Conservation (phyloP, 2,329 filamentous ascomycete genomes). For the Fusarium chaquense region DNA sequence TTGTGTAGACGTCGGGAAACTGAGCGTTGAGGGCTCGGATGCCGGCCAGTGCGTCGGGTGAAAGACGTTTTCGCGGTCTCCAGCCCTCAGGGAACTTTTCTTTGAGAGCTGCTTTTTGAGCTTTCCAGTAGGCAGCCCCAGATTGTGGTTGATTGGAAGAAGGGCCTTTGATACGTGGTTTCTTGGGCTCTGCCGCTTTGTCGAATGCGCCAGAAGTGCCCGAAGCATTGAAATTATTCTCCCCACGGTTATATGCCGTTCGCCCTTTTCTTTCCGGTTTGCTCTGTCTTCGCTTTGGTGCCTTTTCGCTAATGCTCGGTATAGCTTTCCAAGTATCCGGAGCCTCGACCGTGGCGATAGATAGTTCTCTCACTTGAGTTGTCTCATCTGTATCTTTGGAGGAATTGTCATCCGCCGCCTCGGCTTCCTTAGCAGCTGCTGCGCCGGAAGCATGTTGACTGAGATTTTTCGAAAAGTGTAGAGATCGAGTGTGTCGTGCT, state of each 20-base stretch:
- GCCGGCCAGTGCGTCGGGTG: conserved; percentile 90
- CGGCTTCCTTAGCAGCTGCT: not conserved
- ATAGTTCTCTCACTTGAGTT: conserved; percentile 9
- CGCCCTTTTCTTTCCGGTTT: not conserved
- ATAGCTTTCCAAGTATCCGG: conserved; percentile 20
- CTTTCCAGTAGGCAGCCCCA: conserved; percentile 71
- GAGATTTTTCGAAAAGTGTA: conserved; percentile 40
- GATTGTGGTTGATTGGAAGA: conserved; percentile 26
- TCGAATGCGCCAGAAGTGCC: not conserved
- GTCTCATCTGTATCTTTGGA: conserved; percentile 8
- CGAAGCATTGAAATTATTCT: not conserved
- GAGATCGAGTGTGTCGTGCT: conserved; percentile 41
- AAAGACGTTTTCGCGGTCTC: conserved; percentile 86
- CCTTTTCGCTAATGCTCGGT: not conserved
- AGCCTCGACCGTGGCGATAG: conserved; percentile 1
- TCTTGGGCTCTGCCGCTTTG: not conserved
- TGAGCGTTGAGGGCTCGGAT: conserved; percentile 85
- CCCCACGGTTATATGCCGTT: not conserved
- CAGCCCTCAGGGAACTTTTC: conserved; percentile 86
- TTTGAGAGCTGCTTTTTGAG: conserved; percentile 79
- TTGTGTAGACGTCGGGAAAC: conserved; percentile 82
- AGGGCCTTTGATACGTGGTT: conserved; percentile 29
- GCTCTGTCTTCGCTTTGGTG: not conserved
- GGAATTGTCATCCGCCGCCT: not conserved
- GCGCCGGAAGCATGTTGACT: conserved; percentile 34